phyloP scores from a whole-genome alignment of 1,284 basidiomycete species.

The Flammula alnicola region DNA sequence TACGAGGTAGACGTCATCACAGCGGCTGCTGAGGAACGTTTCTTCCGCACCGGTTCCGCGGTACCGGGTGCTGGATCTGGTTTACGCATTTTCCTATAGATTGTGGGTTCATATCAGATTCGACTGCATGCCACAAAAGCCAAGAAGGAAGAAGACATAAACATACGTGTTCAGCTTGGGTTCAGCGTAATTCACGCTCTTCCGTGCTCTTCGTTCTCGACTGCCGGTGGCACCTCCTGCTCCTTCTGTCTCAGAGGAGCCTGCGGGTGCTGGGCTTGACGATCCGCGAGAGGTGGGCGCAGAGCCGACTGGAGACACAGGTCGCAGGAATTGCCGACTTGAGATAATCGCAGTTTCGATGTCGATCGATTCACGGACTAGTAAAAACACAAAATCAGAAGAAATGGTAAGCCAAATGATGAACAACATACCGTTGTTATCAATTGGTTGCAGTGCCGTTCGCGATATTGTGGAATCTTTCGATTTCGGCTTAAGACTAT shows the following conservation, averaged over 20 bases:
- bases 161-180: constrained; percentile 85
- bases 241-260: constrained; percentile 40
- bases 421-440: constrained; percentile 39
- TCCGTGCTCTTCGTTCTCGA: constrained; percentile 74
- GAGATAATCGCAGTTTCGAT: constrained; percentile 23
- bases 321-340: constrained; percentile 26
- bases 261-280: constrained; percentile 48
- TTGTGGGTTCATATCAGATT: neutral
- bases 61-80: constrained; percentile 59
- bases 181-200: constrained; percentile 88
- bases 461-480: constrained; percentile 64
- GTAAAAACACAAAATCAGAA: constrained; percentile 10
- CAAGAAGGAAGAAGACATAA: constrained; percentile 18
- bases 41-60: constrained; percentile 37
- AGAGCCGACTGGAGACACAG: constrained; percentile 27
- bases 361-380: constrained; percentile 43
- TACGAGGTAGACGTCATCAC: constrained; percentile 27
- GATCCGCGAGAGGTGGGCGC: constrained; percentile 44
- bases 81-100: constrained; percentile 87
- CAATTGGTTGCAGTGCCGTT: constrained; percentile 43
- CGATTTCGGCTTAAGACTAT: constrained; percentile 52
- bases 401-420: neutral
- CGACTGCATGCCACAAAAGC: too few species aligned
- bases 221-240: constrained; percentile 45
- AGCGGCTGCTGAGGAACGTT: constrained; percentile 44